Conservation (phyloP, 495 filamentous ascomycete species). For the Margaritispora aquatica region DNA sequence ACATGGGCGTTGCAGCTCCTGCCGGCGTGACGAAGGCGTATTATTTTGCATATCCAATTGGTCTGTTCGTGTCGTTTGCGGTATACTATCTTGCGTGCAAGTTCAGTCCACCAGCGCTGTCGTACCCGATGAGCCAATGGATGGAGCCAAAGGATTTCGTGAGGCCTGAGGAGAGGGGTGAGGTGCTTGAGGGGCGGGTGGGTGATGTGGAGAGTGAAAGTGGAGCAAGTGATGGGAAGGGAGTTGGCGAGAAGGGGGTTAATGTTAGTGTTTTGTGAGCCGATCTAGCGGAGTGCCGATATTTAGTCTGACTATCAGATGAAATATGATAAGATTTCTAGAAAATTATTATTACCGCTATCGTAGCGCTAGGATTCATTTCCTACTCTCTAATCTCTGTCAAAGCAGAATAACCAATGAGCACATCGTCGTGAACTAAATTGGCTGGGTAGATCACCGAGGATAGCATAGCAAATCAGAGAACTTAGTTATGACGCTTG, state of each 20-base stretch:
- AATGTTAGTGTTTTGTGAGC: background rate
- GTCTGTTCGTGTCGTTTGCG: conserved; percentile 25
- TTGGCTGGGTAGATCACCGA: no score
- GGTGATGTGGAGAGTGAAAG: conserved; percentile 4
- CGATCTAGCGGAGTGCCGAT: no score
- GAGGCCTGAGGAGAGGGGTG: conserved; percentile 17
- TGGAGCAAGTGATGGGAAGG: background rate
- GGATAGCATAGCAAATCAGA: no score
- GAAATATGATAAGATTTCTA: background rate
- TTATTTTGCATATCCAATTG: conserved; percentile 31
- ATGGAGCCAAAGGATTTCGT: conserved; percentile 32
- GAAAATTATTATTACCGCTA: no score
- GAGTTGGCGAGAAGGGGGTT: background rate
- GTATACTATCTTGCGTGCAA: conserved; percentile 24
- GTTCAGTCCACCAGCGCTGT: conserved; percentile 16
- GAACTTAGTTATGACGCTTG: no score
- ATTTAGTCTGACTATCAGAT: background rate
- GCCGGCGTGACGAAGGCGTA: conserved; percentile 28
- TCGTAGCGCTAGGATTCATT: no score
- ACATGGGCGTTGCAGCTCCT: conserved; percentile 32
- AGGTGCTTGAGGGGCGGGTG: background rate
- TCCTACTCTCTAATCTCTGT: no score
- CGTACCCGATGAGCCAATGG: conserved; percentile 24
- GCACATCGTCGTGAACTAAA: no score
- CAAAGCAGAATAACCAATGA: no score